Evolutionary conservation across 441 rosid genomes (phyloP).

Genomic region (Gossypium armourianum): DNA sequence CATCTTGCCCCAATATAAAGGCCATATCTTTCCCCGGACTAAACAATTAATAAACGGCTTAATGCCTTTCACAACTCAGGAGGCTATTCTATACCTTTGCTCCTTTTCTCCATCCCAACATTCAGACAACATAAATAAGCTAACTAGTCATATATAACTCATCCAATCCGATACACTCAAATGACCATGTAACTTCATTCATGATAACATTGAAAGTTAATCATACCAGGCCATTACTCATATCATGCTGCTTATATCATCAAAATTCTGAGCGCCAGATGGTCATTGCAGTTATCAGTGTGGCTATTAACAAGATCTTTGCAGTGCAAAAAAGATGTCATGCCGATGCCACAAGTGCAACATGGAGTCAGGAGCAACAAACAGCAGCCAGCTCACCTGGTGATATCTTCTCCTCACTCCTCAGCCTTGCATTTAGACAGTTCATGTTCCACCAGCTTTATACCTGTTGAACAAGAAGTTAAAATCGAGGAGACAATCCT

Average conservation of each 20-base stretch:
- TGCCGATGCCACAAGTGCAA: not conserved
- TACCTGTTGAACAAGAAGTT: conserved; percentile 53
- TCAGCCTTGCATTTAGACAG: conserved; percentile 20
- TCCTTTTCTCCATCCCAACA: not conserved
- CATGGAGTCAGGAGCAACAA: not conserved
- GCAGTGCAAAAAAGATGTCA: not conserved
- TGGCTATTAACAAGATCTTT: not conserved
- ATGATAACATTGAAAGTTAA: not conserved
- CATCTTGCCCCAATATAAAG: not conserved
- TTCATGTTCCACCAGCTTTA: conserved; percentile 41
- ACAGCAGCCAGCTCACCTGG: not conserved
- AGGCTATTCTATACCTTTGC: not conserved
- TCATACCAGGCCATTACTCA: not conserved
- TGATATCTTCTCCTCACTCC: conserved; percentile 13
- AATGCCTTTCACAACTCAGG: not conserved
- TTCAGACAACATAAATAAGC: not conserved
- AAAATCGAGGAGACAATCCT: conserved; percentile 56
- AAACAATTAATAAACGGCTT: not conserved
- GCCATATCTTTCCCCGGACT: not conserved
- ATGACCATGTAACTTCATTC: not conserved
- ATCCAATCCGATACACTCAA: not conserved
- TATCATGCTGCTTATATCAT: conserved; percentile 3
- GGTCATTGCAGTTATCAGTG: not conserved
- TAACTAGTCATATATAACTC: not conserved
- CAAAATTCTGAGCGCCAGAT: not conserved